Evolutionary conservation across 225 moss, liverwort and hornwort species (phyloP), one percentile per base, ranked within the genome.

Genomic region (Ulota crispa): DNA sequence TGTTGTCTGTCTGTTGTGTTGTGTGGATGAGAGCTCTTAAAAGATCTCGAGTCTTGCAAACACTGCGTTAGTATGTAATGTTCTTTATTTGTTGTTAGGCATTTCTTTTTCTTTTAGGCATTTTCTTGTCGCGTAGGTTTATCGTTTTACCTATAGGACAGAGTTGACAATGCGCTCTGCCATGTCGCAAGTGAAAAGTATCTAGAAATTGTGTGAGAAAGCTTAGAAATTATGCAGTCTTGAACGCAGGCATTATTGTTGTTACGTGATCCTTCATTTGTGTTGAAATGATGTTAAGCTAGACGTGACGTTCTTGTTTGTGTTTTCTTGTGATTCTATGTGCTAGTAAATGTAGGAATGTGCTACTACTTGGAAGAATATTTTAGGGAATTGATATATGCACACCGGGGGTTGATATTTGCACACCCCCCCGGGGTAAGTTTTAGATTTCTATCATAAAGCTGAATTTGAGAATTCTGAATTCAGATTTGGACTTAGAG

Each of bases 131-230:
- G 8, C 23, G 60, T 72, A 67, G 65, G 19, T 82, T 42, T n/a
- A 72, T 75, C 8, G 27, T 43, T 74, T 28, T 70, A 53, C 18
- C 34, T 37, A 39, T 18, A 28, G 1, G 31, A 28, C 45, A 36
- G 26, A 55, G 21, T 80, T n/a, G 72, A 43, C 3, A 55, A n/a
- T 55, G 32, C 53, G 24, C 47, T 54, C n/a, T 73, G 9, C 52
- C 52, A 2, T 6, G 27, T 56, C 42, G 9, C 24, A 26, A 76
- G 24, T 68, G 20, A 21, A 69, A 30, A 31, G 47, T 50, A 24
- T 41, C 31, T 61, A 20, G n/a, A 67, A 63, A 53, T 73, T 78
- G 60, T 78, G 73, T 72, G 56, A 55, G 45, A n/a, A 47, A 56
- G 24, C 5, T 28, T 45, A 2, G 54, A 72, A 72, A 52, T 62